phyloP scores from a whole-genome alignment of 176 grass and related monocot species.

The Oryza punctata region DNA sequence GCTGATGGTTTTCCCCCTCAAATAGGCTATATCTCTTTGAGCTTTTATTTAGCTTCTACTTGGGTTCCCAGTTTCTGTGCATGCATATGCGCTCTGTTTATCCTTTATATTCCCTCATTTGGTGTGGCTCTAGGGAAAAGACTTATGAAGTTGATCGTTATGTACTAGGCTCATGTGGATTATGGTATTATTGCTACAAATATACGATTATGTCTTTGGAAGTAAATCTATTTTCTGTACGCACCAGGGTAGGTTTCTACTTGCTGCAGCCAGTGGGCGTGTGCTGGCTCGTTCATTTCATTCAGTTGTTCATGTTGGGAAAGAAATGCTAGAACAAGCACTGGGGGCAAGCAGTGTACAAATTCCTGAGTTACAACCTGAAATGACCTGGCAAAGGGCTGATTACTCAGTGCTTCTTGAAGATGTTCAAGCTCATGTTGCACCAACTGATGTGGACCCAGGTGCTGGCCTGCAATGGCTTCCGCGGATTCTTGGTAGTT shows the following conservation, averaged over 20 bases:
- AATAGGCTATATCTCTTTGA: not conserved
- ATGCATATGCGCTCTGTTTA: not conserved
- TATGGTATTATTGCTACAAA: not conserved
- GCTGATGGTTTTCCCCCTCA: not conserved
- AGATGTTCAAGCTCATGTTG: conserved; percentile 99
- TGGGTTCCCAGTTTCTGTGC: not conserved
- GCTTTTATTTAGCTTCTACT: conserved; percentile 7
- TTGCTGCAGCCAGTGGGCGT: conserved; percentile 94
- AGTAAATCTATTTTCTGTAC: conserved; percentile 35
- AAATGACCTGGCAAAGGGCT: conserved; percentile 89
- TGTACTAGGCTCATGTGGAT: conserved; percentile 19
- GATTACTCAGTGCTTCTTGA: conserved; percentile 90
- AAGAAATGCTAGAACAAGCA: conserved; percentile 94
- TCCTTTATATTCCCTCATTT: not conserved
- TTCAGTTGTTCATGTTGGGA: conserved; percentile 93
- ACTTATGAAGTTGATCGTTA: conserved; percentile 17
- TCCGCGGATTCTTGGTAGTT: conserved; percentile 75
- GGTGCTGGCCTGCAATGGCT: conserved; percentile 99
- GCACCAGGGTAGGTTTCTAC: conserved; percentile 92
- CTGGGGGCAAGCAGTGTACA: conserved; percentile 73
- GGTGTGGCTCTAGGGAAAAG: not conserved
- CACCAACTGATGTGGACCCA: conserved; percentile 96
- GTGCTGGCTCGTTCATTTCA: conserved; percentile 90
- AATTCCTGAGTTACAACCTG: conserved; percentile 77
- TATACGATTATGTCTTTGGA: not conserved